Percentiles rank a stretch among this genome's conserved stretches.
phyloP scores from a whole-genome alignment of 495 filamentous ascomycete species.

The Aspergillus steynii region DNA sequence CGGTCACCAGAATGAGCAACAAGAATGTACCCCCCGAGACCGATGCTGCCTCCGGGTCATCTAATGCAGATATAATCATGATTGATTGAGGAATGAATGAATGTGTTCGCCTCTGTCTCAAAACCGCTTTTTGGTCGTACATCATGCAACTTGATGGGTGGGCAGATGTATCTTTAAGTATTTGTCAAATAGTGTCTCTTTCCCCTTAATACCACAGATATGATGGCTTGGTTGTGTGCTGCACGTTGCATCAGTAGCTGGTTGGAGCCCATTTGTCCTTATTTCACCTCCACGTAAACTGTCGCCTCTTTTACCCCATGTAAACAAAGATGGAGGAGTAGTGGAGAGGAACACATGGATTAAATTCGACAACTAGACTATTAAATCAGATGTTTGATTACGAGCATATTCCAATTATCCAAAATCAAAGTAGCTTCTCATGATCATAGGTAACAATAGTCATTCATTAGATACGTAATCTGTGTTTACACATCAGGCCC shows the following conservation, averaged over 20 bases:
- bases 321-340: too few relatives aligned
- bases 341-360: too few relatives aligned
- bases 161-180: not conserved
- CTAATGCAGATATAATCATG: slow-evolving; percentile 37
- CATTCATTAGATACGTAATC: not conserved
- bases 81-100: slow-evolving; percentile 34
- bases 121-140: not conserved
- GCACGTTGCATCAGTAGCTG: not conserved
- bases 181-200: not conserved
- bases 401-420: not conserved
- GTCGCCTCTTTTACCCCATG: too few relatives aligned
- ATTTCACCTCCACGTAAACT: not conserved
- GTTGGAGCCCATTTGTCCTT: not conserved
- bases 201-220: not conserved
- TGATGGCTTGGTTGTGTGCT: not conserved
- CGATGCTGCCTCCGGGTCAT: slow-evolving; percentile 3
- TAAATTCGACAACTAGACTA: too few relatives aligned
- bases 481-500: not conserved
- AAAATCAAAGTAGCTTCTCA: not conserved
- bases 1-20: slow-evolving; percentile 8
- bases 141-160: not conserved
- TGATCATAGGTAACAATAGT: not conserved
- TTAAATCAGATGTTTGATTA: too few relatives aligned
- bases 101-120: not conserved
- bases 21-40: slow-evolving; percentile 16